Percentiles rank a stretch among this genome's conserved stretches.
These are phyloP conservation scores for Euphorbia neoarborescens DNA, from an alignment of 441 rosid species.

Conservation along the genomic window DNA sequence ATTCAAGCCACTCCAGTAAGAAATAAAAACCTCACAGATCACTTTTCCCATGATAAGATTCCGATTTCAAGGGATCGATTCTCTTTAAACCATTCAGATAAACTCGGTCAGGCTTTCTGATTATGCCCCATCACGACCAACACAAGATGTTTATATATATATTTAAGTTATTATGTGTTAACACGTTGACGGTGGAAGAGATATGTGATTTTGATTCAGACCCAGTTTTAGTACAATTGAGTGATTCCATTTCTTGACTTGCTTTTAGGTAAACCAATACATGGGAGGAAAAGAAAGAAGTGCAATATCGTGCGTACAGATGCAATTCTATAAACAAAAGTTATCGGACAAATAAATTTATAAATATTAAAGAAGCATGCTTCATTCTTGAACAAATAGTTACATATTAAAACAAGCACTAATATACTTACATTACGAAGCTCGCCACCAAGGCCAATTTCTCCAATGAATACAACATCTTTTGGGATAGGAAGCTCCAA, in stretches of 20 bases:
- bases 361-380: not conserved
- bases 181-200: not conserved
- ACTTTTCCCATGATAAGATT: not conserved
- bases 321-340: not conserved
- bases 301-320: not conserved
- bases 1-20: not conserved
- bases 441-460: constrained; percentile 79
- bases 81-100: not conserved
- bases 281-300: not conserved
- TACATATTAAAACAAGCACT: not conserved
- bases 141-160: not conserved
- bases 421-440: constrained; percentile 53
- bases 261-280: not conserved
- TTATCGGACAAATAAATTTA: not conserved
- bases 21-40: not conserved
- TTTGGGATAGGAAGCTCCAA: constrained; percentile 79
- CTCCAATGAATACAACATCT: constrained; percentile 72
- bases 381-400: not conserved
- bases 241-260: not conserved
- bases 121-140: not conserved
- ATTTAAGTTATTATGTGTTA: not conserved
- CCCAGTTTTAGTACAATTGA: not conserved
- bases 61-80: not conserved
- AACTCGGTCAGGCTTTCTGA: not conserved
- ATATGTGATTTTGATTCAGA: not conserved